Base-by-base conservation (phyloP, 148 eudicot species). In the Hydrangea macrophylla region DNA sequence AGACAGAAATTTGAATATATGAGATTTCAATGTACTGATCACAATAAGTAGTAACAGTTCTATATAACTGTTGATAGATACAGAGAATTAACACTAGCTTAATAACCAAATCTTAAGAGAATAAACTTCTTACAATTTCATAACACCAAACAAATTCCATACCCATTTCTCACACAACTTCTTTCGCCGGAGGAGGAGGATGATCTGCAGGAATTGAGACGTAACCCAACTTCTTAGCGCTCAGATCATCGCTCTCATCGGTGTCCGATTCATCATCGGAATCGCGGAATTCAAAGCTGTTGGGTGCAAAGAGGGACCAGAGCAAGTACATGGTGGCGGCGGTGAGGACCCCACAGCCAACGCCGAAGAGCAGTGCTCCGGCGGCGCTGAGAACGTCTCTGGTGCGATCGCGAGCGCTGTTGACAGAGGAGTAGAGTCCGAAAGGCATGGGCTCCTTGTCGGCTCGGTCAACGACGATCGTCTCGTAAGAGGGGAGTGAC, bases 261-360 rank as follows among this genome's bases (percentile, higher is more conserved):
- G 58, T 57, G 7, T 70, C 74, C 2, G 55, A 60, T 13, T 57
- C 80, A 3, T 64, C 78, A 55, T 76, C 82, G 22, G 79, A 39
- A 22, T 80, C 78, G 0, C 68, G 71, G 26, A 69, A 80, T 1
- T 79, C 73, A 5, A 76, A 84, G 7, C 75, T 45, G n/a, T 81
- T 60, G 25, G 68, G 72, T n/a, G 73, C 71, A 31, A 88, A 77
- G 23, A 89, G 42, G 0, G 87, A 82, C 90, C 96, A 92, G 20
- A 87, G 39, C 60, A 87, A 37, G 70, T 82, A 89, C 81, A 92
- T 78, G 4, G 84, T 80, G 1, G 82, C 90, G 13, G 89, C 97
- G 50, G 92, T 83, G 40, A 92, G 82, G 9, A 86, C 92, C 10
- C 97, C 97, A 44, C 92, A 92, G 11, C 92, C 96, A 35, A 92